phyloP scores from a whole-genome alignment of 1,284 basidiomycete species.

The Gomphus bonarii region DNA sequence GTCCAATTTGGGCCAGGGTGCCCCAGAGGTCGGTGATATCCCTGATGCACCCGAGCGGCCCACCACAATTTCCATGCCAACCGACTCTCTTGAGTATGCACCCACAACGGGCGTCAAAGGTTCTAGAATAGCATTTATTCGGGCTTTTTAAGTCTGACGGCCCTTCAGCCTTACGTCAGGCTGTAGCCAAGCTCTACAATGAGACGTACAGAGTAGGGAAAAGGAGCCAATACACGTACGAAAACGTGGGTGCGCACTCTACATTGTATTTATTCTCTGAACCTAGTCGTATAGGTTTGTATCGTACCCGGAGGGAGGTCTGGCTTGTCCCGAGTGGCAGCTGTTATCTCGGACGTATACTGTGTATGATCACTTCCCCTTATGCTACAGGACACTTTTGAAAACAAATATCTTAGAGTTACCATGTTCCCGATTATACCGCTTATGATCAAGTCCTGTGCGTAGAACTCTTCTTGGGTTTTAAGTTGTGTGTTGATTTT shows the following conservation, averaged over 20 bases:
- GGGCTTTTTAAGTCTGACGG: constrained; percentile 11
- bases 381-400: not conserved
- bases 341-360: constrained; percentile 81
- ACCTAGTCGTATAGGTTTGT: constrained; percentile 37
- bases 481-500: constrained; percentile 28
- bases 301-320: constrained; percentile 87
- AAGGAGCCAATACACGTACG: constrained; percentile 74
- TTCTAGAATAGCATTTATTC: constrained; percentile 22
- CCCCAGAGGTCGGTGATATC: constrained; percentile 81
- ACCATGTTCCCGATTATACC: constrained; percentile 84
- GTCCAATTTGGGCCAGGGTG: constrained; percentile 82
- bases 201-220: constrained; percentile 75
- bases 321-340: constrained; percentile 83
- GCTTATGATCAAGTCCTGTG: constrained; percentile 18
- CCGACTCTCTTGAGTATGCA: constrained; percentile 84
- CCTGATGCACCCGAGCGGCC: constrained; percentile 65
- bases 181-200: constrained; percentile 83
- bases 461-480: not conserved
- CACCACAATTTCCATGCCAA: constrained; percentile 47
- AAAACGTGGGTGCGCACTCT: constrained; percentile 46
- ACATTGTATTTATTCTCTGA: not conserved
- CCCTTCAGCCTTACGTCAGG: constrained; percentile 42
- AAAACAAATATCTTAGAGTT: constrained; percentile 36
- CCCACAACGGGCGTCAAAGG: constrained; percentile 88
- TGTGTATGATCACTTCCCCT: constrained; percentile 33